phyloP scores from a whole-genome alignment of 768 basidiomycete genomes.

The Boletus subcaerulescens region DNA sequence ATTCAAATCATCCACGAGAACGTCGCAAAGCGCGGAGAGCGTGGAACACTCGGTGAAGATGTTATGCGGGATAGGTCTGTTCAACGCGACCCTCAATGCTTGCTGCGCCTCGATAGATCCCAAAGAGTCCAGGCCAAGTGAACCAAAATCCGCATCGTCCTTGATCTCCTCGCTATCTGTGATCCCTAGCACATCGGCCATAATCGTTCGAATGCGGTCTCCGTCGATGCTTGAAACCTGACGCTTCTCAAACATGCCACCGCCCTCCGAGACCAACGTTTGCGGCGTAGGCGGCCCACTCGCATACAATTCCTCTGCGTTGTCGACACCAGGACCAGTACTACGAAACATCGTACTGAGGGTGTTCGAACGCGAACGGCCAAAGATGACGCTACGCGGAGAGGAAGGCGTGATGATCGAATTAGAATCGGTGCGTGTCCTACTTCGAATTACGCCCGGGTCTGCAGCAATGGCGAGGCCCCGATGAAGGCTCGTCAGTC shows the following conservation, averaged over 20 bases:
- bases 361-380: constrained; percentile 28
- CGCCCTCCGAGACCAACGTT: constrained; percentile 39
- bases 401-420: constrained; percentile 25
- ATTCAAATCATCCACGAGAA: constrained; percentile 6
- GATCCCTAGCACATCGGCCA: constrained; percentile 46
- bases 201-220: constrained; percentile 34
- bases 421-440: constrained; percentile 28
- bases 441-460: constrained; percentile 2
- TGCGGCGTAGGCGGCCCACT: constrained; percentile 34
- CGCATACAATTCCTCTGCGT: constrained; percentile 1
- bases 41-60: constrained; percentile 44
- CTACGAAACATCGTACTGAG: constrained; percentile 12
- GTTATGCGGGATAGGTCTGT: constrained; percentile 41
- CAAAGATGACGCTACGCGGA: constrained; percentile 28
- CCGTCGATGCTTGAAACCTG: background rate
- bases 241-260: background rate
- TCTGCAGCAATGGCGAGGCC: constrained; percentile 39
- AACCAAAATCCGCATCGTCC: constrained; percentile 45
- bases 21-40: constrained; percentile 20
- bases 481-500: constrained; percentile 46
- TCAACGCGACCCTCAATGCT: constrained; percentile 40
- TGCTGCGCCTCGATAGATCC: constrained; percentile 60
- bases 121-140: constrained; percentile 62
- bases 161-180: constrained; percentile 33
- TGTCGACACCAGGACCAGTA: background rate